Percentiles rank a stretch among this genome's conserved stretches.
phyloP scores from a whole-genome alignment of 2,329 filamentous ascomycete genomes.

The Trichoderma guizhouense region DNA sequence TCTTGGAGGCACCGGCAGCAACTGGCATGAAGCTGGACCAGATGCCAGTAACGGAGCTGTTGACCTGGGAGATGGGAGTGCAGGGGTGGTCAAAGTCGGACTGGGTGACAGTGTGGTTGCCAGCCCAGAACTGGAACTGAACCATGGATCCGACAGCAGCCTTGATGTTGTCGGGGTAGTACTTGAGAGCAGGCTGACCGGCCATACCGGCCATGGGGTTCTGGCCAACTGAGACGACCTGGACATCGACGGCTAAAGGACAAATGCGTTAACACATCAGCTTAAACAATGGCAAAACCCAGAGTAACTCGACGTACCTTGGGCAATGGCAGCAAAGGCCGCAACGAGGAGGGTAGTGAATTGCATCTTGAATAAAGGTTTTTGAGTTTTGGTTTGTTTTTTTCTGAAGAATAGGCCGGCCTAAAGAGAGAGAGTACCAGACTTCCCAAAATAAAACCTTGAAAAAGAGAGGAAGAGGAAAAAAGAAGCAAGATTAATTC shows the following conservation, averaged over 20 bases:
- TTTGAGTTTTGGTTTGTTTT: background rate
- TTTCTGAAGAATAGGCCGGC: slow-evolving; percentile 24
- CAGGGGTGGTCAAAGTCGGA: slow-evolving; percentile 72
- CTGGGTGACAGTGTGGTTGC: slow-evolving; percentile 78
- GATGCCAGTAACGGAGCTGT: slow-evolving; percentile 55
- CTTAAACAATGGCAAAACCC: background rate
- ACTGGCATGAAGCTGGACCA: slow-evolving; percentile 67
- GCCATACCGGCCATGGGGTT: slow-evolving; percentile 50
- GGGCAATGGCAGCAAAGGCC: slow-evolving; percentile 46
- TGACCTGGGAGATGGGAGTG: slow-evolving; percentile 53
- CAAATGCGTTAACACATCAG: background rate
- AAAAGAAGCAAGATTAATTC: slow-evolving; percentile 19
- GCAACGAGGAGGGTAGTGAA: slow-evolving; percentile 46
- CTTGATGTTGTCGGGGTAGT: slow-evolving; percentile 62
- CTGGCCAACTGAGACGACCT: slow-evolving; percentile 63
- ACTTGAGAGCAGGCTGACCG: slow-evolving; percentile 51
- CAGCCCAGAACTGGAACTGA: slow-evolving; percentile 63
- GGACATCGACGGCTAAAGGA: slow-evolving; percentile 42
- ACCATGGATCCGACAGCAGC: slow-evolving; percentile 62
- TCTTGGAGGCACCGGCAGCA: slow-evolving; percentile 46
- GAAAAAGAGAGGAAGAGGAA: slow-evolving; percentile 27
- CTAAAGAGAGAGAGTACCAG: slow-evolving; percentile 19
- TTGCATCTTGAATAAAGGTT: slow-evolving; percentile 45
- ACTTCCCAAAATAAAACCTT: slow-evolving; percentile 20
- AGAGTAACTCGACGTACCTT: slow-evolving; percentile 36